phyloP scores from a whole-genome alignment of 2,329 filamentous ascomycete genomes.

The Pseudogymnoascus sp. region DNA sequence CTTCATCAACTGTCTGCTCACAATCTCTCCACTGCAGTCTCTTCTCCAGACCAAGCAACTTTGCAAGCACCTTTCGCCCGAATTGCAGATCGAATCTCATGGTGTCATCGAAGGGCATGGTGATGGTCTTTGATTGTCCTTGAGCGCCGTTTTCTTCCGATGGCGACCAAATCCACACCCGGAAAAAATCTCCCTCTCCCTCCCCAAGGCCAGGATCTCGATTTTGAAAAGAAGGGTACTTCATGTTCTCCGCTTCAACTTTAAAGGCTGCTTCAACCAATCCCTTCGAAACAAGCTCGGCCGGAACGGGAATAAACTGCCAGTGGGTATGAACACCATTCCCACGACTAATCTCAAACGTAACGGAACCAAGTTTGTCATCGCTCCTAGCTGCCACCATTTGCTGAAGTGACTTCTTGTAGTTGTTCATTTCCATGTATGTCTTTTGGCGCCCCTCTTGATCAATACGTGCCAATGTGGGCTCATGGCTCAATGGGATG shows the following conservation, averaged over 20 bases:
- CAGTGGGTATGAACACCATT: slow-evolving; percentile 84
- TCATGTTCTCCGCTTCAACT: slow-evolving; percentile 72
- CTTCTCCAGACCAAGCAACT: slow-evolving; percentile 71
- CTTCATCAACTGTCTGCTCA: slow-evolving; percentile 67
- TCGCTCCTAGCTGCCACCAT: slow-evolving; percentile 59
- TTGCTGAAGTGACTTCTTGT: slow-evolving; percentile 66
- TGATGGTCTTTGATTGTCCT: slow-evolving; percentile 55
- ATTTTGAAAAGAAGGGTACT: slow-evolving; percentile 45
- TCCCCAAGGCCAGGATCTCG: slow-evolving; percentile 44
- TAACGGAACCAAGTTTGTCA: slow-evolving; percentile 68
- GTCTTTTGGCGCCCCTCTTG: slow-evolving; percentile 48
- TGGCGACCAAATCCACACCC: slow-evolving; percentile 68
- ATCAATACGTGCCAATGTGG: slow-evolving; percentile 64
- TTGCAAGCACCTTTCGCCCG: slow-evolving; percentile 78
- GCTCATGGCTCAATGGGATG: slow-evolving; percentile 75
- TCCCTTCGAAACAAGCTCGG: slow-evolving; percentile 59
- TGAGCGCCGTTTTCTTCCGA: slow-evolving; percentile 35
- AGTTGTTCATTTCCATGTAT: slow-evolving; percentile 74
- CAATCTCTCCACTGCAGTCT: slow-evolving; percentile 83
- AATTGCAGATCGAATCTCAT: slow-evolving; percentile 87
- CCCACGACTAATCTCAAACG: slow-evolving; percentile 82
- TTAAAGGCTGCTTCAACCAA: slow-evolving; percentile 84
- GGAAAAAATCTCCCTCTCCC: slow-evolving; percentile 63
- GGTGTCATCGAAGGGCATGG: slow-evolving; percentile 64
- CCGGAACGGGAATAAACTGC: slow-evolving; percentile 79